Conservation (phyloP, 306 rosid species). For the Sophora flavescens region DNA sequence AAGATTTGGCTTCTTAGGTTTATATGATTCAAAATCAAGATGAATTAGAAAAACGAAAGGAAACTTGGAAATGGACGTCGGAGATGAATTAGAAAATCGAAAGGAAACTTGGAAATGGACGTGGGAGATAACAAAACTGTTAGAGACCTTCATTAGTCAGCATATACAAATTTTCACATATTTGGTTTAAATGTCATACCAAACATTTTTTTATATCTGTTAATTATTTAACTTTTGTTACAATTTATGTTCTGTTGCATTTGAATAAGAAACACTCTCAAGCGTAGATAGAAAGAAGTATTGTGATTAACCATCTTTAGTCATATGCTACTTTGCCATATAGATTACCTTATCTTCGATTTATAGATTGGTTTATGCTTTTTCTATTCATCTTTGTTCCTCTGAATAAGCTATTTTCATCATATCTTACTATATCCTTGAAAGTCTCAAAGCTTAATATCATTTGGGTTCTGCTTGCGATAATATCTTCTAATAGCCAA, state of each 20-base stretch:
- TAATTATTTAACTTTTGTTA: background rate
- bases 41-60: constrained; percentile 10
- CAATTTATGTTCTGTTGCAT: constrained; percentile 3
- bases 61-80: background rate
- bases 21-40: background rate
- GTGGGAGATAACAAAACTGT: background rate
- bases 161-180: background rate
- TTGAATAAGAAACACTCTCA: constrained; percentile 3
- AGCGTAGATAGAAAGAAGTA: background rate
- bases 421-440: background rate
- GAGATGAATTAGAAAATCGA: background rate
- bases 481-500: constrained; percentile 13
- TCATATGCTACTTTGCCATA: constrained; percentile 11
- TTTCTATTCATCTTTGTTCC: background rate
- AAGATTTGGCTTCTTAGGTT: constrained; percentile 12
- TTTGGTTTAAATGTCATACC: background rate
- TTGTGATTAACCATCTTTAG: constrained; percentile 13
- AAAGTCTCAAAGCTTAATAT: constrained; percentile 26
- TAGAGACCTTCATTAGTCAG: constrained; percentile 6
- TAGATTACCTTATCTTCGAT: background rate
- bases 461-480: constrained; percentile 5
- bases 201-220: background rate
- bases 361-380: background rate
- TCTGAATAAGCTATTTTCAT: background rate
- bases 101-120: background rate